phyloP scores from a whole-genome alignment of 2,329 filamentous ascomycete genomes.

The Teratosphaeria destructans region DNA sequence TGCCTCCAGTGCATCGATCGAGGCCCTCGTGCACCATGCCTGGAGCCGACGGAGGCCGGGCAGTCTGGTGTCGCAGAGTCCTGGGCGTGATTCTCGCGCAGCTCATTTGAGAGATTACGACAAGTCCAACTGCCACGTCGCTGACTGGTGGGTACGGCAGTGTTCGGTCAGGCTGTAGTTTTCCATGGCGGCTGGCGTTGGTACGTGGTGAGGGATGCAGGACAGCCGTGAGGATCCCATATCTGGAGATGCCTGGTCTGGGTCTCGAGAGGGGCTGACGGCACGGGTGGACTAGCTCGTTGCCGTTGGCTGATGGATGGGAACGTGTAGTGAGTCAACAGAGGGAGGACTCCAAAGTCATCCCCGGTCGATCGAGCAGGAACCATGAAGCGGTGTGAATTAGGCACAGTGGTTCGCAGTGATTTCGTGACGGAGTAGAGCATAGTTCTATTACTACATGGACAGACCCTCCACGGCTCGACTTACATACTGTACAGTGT shows the following conservation, averaged over 20 bases:
- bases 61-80: not conserved
- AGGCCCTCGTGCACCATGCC: too few relatives aligned
- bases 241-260: too few relatives aligned
- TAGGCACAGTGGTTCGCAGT: not conserved
- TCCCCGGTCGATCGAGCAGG: not conserved
- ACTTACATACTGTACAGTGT: not conserved
- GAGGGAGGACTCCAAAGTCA: too few relatives aligned
- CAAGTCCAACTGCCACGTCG: not conserved
- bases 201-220: not conserved
- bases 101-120: not conserved
- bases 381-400: not conserved
- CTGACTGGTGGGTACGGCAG: not conserved
- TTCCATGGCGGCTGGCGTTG: not conserved
- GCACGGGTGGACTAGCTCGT: not conserved
- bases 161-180: not conserved
- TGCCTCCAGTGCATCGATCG: too few relatives aligned
- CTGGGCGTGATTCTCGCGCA: not conserved
- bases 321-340: too few relatives aligned
- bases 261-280: not conserved
- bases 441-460: not conserved
- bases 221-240: too few relatives aligned
- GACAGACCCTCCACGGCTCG: not conserved
- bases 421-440: not conserved
- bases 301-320: too few relatives aligned
- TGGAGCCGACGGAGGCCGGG: too few relatives aligned